Conservation (phyloP, 2,329 filamentous ascomycete species). For the Monosporascus sp. region DNA sequence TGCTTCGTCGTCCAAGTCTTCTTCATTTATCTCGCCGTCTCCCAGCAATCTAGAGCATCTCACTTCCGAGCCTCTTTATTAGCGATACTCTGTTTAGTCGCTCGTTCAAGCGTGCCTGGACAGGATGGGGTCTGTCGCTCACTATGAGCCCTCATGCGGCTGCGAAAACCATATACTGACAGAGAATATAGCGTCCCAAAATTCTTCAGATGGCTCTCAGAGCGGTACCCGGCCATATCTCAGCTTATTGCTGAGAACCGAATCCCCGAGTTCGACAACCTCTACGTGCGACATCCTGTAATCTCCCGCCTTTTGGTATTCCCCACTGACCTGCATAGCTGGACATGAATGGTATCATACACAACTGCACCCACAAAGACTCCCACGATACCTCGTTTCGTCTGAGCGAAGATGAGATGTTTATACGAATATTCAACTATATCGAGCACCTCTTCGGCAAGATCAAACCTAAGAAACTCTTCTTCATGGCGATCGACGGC, state of each 20-base stretch:
- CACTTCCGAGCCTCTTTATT: background rate
- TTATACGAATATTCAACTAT: slow-evolving; percentile 99
- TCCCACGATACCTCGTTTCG: slow-evolving; percentile 87
- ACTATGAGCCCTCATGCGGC: background rate
- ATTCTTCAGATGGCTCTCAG: slow-evolving; percentile 98
- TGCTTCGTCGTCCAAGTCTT: background rate
- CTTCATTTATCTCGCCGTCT: background rate
- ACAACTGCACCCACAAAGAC: slow-evolving; percentile 98
- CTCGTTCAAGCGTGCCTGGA: too few relatives aligned
- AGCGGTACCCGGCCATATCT: slow-evolving; percentile 97
- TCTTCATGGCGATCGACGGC: slow-evolving; percentile 99
- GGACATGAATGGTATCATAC: slow-evolving; percentile 99
- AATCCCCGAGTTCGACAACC: slow-evolving; percentile 97
- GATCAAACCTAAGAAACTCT: slow-evolving; percentile 96
- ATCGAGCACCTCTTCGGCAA: slow-evolving; percentile 98
- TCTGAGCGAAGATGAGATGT: slow-evolving; percentile 97
- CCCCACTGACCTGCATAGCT: slow-evolving; percentile 45
- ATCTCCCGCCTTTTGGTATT: slow-evolving; percentile 10
- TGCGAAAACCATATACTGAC: slow-evolving; percentile 10
- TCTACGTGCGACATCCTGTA: slow-evolving; percentile 60
- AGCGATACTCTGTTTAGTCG: background rate
- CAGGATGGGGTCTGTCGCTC: background rate
- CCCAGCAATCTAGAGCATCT: too few relatives aligned
- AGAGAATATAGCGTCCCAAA: slow-evolving; percentile 60
- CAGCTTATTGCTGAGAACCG: slow-evolving; percentile 98